These are phyloP conservation scores for Saccharomyces pastorianus DNA, from an alignment of 1,139 yeast species.

Conservation along the genomic window DNA sequence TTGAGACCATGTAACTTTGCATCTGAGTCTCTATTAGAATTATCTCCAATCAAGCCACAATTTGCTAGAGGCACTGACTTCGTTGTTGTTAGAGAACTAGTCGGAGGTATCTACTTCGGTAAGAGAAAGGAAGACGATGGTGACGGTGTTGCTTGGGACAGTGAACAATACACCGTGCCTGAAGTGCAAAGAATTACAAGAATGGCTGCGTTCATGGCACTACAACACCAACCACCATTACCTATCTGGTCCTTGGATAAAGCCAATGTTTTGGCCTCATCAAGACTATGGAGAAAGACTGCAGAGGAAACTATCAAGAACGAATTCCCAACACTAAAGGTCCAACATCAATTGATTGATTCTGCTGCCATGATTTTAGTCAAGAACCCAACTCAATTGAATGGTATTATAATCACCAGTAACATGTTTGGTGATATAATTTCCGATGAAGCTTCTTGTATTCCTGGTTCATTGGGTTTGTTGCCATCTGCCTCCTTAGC, in stretches of 20 bases:
- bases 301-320: conserved; percentile 74
- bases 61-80: conserved; percentile 85
- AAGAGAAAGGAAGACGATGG: conserved; percentile 89
- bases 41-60: conserved; percentile 80
- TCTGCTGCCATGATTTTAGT: conserved; percentile 97
- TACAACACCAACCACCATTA: conserved; percentile 85
- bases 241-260: conserved; percentile 95
- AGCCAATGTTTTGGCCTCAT: conserved; percentile 93
- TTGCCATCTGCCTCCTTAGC: conserved; percentile 95
- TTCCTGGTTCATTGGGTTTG: conserved; percentile 93
- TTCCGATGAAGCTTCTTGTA: conserved; percentile 94
- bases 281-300: conserved; percentile 91
- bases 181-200: conserved; percentile 93
- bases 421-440: conserved; percentile 98
- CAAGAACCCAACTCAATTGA: conserved; percentile 79
- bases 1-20: conserved; percentile 94
- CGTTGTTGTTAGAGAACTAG: conserved; percentile 88
- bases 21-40: conserved; percentile 72
- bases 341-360: conserved; percentile 92
- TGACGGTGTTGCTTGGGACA: conserved; percentile 80
- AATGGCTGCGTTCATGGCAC: conserved; percentile 96
- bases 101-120: conserved; percentile 97
- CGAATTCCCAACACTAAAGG: conserved; percentile 80
- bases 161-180: conserved; percentile 80
- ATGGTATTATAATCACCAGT: conserved; percentile 85